Percentiles rank a stretch among this genome's conserved stretches.
These are phyloP conservation scores for Sabuloglossum arenarium DNA, from an alignment of 495 filamentous ascomycete species.

Conservation along the genomic window DNA sequence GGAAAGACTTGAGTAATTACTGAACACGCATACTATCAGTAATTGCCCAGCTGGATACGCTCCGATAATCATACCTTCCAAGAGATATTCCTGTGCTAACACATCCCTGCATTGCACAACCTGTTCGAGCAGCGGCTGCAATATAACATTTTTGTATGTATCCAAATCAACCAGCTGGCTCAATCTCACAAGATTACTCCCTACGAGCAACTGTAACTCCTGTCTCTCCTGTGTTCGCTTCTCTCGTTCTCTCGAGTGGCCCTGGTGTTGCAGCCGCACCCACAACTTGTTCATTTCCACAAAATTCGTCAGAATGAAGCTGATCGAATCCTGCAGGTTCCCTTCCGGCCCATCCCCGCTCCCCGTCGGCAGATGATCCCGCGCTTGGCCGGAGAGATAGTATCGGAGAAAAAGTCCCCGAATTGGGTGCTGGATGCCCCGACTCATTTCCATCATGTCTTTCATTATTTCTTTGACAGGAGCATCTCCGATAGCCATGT, in stretches of 20 bases:
- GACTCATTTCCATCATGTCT: conserved; percentile 99
- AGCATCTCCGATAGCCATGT: conserved; percentile 96
- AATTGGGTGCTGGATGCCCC: conserved; percentile 90
- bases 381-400: conserved; percentile 35
- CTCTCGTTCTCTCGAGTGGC: conserved; percentile 85
- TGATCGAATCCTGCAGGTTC: conserved; percentile 92
- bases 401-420: conserved; percentile 88
- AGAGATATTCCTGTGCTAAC: conserved; percentile 85
- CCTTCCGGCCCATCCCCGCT: conserved; percentile 49
- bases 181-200: conserved; percentile 83
- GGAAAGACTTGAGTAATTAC: conserved; percentile 98
- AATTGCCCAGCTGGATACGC: neutral
- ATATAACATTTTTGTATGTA: conserved; percentile 74
- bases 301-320: conserved; percentile 92
- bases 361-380: conserved; percentile 21
- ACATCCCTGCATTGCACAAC: conserved; percentile 97
- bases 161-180: conserved; percentile 93
- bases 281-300: conserved; percentile 99
- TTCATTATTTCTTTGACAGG: conserved; percentile 99
- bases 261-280: conserved; percentile 94
- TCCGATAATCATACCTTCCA: conserved; percentile 40
- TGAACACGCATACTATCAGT: conserved; percentile 17
- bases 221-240: conserved; percentile 82
- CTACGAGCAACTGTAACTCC: conserved; percentile 85
- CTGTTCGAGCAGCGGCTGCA: conserved; percentile 80